Conservation (phyloP, 2,329 filamentous ascomycete species). For the Cryphonectria parasitica region DNA sequence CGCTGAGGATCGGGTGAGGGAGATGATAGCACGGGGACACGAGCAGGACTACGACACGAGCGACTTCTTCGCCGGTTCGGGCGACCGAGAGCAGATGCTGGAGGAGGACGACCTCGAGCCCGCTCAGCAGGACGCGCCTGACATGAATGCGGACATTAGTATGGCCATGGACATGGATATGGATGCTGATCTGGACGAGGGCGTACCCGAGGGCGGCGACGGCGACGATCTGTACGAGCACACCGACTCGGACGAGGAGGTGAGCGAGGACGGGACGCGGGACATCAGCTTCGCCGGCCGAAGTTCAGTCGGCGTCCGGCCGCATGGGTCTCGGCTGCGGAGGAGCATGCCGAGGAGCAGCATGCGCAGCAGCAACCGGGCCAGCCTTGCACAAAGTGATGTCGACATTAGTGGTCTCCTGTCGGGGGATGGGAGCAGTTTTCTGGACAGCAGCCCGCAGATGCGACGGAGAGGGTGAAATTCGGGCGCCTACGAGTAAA, state of each 20-base stretch:
- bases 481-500: neutral
- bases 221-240: constrained; percentile 68
- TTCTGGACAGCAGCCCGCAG: constrained; percentile 59
- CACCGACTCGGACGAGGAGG: constrained; percentile 72
- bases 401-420: constrained; percentile 61
- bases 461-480: constrained; percentile 39
- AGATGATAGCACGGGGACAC: constrained; percentile 59
- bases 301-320: constrained; percentile 21
- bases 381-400: constrained; percentile 45
- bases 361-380: constrained; percentile 21
- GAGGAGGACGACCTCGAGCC: constrained; percentile 63
- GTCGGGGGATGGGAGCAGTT: constrained; percentile 61
- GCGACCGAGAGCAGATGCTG: constrained; percentile 61
- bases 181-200: constrained; percentile 72
- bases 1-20: constrained; percentile 65
- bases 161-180: constrained; percentile 54
- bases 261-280: constrained; percentile 47
- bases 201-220: constrained; percentile 67
- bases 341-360: constrained; percentile 30
- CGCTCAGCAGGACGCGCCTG: constrained; percentile 34
- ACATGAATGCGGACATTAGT: constrained; percentile 34
- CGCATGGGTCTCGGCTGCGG: constrained; percentile 23
- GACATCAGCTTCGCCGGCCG: constrained; percentile 36
- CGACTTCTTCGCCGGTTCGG: constrained; percentile 59
- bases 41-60: constrained; percentile 49